Base-by-base conservation (phyloP, 2,329 filamentous ascomycete genomes). In the Diplodia intermedia region DNA sequence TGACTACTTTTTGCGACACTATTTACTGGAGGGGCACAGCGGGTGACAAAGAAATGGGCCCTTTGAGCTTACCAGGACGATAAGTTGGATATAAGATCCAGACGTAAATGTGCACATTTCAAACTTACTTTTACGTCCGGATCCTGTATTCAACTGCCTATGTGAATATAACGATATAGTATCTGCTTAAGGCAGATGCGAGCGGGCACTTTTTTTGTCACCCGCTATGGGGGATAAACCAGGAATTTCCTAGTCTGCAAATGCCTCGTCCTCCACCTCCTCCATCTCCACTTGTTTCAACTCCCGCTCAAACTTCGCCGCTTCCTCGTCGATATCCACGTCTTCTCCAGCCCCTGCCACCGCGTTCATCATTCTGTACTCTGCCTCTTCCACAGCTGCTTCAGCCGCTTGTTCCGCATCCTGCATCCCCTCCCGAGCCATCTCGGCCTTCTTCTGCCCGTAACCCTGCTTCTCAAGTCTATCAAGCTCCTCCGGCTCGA, bases 391-490 rank as follows among this genome's bases (percentile, higher is more conserved):
- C 5, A 75, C 73, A 7, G 76, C 76, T 14, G 74, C 75, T 49
- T 78, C 75, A 29, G 72, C 76, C 15, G 72, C 78, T 57, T 73
- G 71, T 9, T 75, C 74, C 20, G 75, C 75, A 56, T 71, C 73
- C 15, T 53, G 66, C 68, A 66, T 56, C 12, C 52, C 69, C 4
- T 40, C 68, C 69, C 67, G 65, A 23, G 20, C 61, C 4, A 38
- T 36, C n/a, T 43, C 65, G 56, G 66, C 69, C 65, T 66, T 70
- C 57, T 67, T 68, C 61, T 47, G 20, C 61, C 66, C 52, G 11
- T 68, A 86, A 60, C 87, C 84, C 29, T 86, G 84, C 74, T 86
- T 85, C 73, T 87, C 82, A 61, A 89, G 73, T 72, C 85, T 84
- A 57, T 88, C 88, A 69, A 85, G 82, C 71, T 86, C 85, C 53